Evolutionary conservation across 2,329 filamentous ascomycete genomes (phyloP).

Genomic region (Fusarium euwallaceae): DNA sequence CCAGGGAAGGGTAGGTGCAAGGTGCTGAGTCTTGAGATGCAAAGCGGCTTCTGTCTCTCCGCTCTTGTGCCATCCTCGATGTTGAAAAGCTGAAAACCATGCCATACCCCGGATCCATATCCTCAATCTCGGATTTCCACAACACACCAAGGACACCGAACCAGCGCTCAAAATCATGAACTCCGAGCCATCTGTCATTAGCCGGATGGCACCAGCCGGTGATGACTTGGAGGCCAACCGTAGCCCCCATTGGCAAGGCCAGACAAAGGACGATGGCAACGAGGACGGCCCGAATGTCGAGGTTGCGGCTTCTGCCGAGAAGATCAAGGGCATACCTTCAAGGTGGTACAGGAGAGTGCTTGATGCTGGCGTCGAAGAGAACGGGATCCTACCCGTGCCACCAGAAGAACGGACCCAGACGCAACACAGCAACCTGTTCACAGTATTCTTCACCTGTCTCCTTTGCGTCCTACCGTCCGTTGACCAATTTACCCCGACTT

Average conservation of each 20-base stretch:
- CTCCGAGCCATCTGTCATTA: neutral
- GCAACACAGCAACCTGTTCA: conserved; percentile 69
- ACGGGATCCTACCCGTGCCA: conserved; percentile 69
- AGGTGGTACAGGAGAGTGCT: conserved; percentile 59
- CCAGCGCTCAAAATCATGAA: neutral
- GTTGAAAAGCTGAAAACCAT: neutral
- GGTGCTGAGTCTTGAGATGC: neutral
- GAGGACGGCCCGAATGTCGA: conserved; percentile 28
- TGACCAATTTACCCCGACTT: neutral
- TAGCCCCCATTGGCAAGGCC: neutral
- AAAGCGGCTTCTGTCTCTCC: neutral
- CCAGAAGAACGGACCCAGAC: conserved; percentile 66
- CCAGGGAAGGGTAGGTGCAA: neutral
- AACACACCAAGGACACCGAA: neutral
- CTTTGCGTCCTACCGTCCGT: conserved; percentile 70
- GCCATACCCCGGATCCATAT: neutral
- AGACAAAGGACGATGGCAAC: neutral
- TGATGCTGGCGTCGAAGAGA: conserved; percentile 63
- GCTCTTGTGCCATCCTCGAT: neutral
- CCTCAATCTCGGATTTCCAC: neutral
- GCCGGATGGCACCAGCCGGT: neutral
- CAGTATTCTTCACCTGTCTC: conserved; percentile 70
- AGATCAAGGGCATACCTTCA: conserved; percentile 46
- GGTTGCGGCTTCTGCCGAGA: conserved; percentile 49
- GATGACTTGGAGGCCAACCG: conserved; percentile 30